Percentiles rank a stretch among this genome's conserved stretches.
phyloP scores from a whole-genome alignment of 345 rosid species.

The Euphorbia peplus region DNA sequence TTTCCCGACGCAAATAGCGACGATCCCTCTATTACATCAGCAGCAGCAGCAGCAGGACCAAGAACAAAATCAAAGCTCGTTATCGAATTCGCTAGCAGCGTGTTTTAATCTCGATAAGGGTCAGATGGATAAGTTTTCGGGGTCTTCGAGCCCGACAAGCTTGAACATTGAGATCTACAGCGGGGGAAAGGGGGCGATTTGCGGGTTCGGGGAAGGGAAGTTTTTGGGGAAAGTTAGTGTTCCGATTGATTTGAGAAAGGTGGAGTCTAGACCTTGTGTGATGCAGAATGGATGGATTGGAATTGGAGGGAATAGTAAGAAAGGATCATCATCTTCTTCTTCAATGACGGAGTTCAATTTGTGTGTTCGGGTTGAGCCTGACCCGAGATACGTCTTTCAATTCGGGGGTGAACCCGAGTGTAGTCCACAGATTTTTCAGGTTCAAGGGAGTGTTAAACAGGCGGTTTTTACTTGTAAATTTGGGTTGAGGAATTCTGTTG shows the following conservation, averaged over 20 bases:
- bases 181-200: constrained; percentile 33
- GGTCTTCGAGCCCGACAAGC: constrained; percentile 23
- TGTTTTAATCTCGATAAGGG: constrained; percentile 55
- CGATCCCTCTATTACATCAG: constrained; percentile 31
- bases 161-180: constrained; percentile 50
- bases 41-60: constrained; percentile 20
- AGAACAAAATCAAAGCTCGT: constrained; percentile 13
- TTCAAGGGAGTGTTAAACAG: constrained; percentile 77
- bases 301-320: constrained; percentile 35
- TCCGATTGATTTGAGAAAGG: constrained; percentile 55
- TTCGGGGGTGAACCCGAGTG: constrained; percentile 93
- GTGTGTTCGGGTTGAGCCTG: constrained; percentile 65
- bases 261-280: constrained; percentile 46
- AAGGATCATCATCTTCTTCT: too few relatives aligned
- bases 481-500: constrained; percentile 54
- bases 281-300: constrained; percentile 78
- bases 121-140: constrained; percentile 37
- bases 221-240: constrained; percentile 55
- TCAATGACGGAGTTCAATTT: constrained; percentile 41
- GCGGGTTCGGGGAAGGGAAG: constrained; percentile 52
- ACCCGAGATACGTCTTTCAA: constrained; percentile 85
- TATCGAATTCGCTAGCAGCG: constrained; percentile 53
- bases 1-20: constrained; percentile 44
- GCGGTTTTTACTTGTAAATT: constrained; percentile 98
- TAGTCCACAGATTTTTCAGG: constrained; percentile 93